Evolutionary conservation across 257 asterid species (phyloP).

Genomic region (Plantago elongata): DNA sequence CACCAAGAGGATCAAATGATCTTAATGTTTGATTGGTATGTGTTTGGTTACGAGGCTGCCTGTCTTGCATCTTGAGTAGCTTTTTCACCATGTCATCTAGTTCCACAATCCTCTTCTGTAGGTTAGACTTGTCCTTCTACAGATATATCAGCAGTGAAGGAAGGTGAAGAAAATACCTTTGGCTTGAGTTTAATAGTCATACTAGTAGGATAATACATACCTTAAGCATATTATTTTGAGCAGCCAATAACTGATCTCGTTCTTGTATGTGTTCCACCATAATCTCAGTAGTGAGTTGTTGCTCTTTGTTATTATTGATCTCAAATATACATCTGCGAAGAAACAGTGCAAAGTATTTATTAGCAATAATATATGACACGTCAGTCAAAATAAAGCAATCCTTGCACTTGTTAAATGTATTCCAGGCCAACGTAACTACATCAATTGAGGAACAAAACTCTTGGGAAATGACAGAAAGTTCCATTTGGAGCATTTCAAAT

Average conservation of each 20-base stretch:
- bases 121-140: slow-evolving; percentile 65
- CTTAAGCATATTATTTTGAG: slow-evolving; percentile 82
- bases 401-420: not conserved
- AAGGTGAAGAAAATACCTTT: slow-evolving; percentile 10
- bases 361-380: not conserved
- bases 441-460: not conserved
- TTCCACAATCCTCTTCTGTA: slow-evolving; percentile 58
- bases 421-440: not conserved
- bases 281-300: slow-evolving; percentile 45
- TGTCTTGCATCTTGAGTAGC: slow-evolving; percentile 37
- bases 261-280: slow-evolving; percentile 62
- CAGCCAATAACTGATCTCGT: slow-evolving; percentile 62
- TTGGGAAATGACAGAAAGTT: not conserved
- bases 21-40: slow-evolving; percentile 32
- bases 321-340: slow-evolving; percentile 50
- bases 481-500: not conserved
- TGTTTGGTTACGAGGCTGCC: slow-evolving; percentile 28
- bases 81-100: slow-evolving; percentile 66
- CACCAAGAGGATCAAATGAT: slow-evolving; percentile 33
- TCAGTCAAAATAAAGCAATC: not conserved
- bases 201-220: slow-evolving; percentile 24
- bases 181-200: not conserved
- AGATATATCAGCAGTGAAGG: slow-evolving; percentile 4
- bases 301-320: slow-evolving; percentile 47
- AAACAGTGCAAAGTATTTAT: slow-evolving; percentile 10